Conservation (phyloP, 495 filamentous ascomycete species). For the Talaromyces proteolyticus region DNA sequence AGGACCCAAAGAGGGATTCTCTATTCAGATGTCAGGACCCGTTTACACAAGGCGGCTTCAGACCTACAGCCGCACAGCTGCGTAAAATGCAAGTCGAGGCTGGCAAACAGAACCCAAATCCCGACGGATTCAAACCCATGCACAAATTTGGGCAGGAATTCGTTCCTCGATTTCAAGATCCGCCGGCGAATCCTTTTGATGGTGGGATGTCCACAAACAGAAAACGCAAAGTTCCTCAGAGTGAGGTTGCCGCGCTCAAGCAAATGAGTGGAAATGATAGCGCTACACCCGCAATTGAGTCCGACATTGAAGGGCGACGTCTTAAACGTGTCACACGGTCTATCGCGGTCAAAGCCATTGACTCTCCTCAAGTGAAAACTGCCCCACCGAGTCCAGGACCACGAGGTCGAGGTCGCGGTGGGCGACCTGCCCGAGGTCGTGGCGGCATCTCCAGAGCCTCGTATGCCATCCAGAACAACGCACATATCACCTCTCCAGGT, state of each 20-base stretch:
- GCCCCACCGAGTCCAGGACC: constrained; percentile 10
- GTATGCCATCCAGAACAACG: background rate
- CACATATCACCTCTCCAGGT: background rate
- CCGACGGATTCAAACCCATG: constrained; percentile 31
- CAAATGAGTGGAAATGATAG: constrained; percentile 26
- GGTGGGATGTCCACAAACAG: constrained; percentile 41
- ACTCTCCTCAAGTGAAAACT: constrained; percentile 15
- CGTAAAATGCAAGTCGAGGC: constrained; percentile 32
- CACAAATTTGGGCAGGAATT: constrained; percentile 27
- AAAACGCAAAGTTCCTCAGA: constrained; percentile 38
- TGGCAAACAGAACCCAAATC: constrained; percentile 27
- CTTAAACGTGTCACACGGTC: constrained; percentile 30
- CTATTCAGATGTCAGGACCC: constrained; percentile 22
- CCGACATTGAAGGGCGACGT: constrained; percentile 13
- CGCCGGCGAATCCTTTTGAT: constrained; percentile 43
- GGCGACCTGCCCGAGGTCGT: constrained; percentile 11
- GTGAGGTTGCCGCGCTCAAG: constrained; percentile 22
- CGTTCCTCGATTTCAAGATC: constrained; percentile 36
- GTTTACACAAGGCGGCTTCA: constrained; percentile 38
- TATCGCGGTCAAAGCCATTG: constrained; percentile 19
- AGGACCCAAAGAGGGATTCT: constrained; percentile 16
- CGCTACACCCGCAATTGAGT: constrained; percentile 21
- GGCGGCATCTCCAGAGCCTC: background rate
- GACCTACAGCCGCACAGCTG: constrained; percentile 33
- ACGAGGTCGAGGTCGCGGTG: constrained; percentile 45